A percentile compares a stretch with the other conserved stretches of the same genome.
These are phyloP conservation scores for Metschnikowia similis DNA, from an alignment of 805 yeast genomes.

Conservation along the genomic window DNA sequence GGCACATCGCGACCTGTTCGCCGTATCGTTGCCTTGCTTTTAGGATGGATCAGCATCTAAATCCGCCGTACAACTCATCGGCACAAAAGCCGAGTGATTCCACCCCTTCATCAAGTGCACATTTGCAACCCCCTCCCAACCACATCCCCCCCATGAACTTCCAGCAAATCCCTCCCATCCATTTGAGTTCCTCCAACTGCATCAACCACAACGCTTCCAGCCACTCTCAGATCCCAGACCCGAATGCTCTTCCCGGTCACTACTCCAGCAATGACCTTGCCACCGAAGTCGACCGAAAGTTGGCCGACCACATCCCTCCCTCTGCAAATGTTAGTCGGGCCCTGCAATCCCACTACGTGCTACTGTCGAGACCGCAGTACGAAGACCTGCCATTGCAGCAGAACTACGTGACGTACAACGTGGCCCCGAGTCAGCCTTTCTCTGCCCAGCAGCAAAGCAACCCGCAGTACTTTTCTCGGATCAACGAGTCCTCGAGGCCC, in stretches of 20 bases:
- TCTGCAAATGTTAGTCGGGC: background rate
- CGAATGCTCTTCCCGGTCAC: background rate
- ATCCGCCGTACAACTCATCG: background rate
- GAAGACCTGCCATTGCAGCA: background rate
- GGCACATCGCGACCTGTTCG: background rate
- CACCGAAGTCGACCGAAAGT: background rate
- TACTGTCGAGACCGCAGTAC: slow-evolving; percentile 1
- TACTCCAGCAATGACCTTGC: background rate
- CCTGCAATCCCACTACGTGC: background rate
- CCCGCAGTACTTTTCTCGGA: background rate
- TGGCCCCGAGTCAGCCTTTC: background rate
- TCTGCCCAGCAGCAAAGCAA: background rate
- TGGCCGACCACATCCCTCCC: background rate
- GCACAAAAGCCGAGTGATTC: background rate
- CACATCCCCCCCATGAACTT: slow-evolving; percentile 1
- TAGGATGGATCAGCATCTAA: slow-evolving; percentile 1
- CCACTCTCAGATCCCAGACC: background rate
- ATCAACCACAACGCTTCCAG: background rate
- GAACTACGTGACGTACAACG: background rate
- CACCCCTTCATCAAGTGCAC: background rate
- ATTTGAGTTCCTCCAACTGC: background rate
- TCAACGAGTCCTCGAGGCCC: slow-evolving; percentile 2
- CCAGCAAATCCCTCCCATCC: slow-evolving; percentile 1
- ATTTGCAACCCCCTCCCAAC: background rate
- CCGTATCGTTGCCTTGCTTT: background rate